Conservation (phyloP, 1,284 basidiomycete genomes). For the Trametes polyzona region DNA sequence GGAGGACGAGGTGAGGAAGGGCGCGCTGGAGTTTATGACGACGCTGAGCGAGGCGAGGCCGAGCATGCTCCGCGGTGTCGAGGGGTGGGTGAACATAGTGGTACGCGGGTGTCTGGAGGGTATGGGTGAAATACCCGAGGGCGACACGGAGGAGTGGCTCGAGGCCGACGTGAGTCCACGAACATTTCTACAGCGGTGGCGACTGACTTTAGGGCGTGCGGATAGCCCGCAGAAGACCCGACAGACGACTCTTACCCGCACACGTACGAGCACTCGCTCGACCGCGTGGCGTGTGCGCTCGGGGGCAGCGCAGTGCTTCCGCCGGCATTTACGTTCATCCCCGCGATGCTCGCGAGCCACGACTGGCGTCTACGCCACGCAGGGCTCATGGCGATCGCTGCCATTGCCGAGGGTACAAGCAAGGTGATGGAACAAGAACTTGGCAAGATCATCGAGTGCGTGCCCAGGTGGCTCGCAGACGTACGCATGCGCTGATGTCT, state of each 20-base stretch:
- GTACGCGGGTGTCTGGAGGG: slow-evolving; percentile 77
- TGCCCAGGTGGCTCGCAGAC: slow-evolving; percentile 15
- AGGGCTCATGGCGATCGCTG: slow-evolving; percentile 79
- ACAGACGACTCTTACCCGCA: slow-evolving; percentile 77
- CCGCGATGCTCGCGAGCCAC: slow-evolving; percentile 74
- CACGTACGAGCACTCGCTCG: slow-evolving; percentile 78
- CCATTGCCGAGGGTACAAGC: slow-evolving; percentile 77
- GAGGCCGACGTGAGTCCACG: slow-evolving; percentile 65
- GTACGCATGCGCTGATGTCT: slow-evolving; percentile 6
- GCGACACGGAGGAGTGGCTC: slow-evolving; percentile 66
- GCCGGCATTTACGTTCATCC: slow-evolving; percentile 77
- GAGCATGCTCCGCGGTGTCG: slow-evolving; percentile 63
- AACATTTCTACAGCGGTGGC: not conserved
- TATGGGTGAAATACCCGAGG: slow-evolving; percentile 76
- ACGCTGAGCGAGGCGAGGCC: slow-evolving; percentile 71
- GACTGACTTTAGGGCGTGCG: not conserved
- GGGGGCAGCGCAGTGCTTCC: slow-evolving; percentile 75
- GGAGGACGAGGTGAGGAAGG: slow-evolving; percentile 61
- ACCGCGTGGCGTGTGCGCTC: slow-evolving; percentile 75
- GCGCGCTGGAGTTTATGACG: slow-evolving; percentile 78
- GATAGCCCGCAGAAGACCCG: slow-evolving; percentile 65
- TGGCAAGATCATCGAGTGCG: slow-evolving; percentile 73
- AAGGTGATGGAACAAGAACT: slow-evolving; percentile 81
- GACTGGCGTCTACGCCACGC: slow-evolving; percentile 86
- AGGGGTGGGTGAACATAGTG: slow-evolving; percentile 69